Percentiles rank a stretch among this genome's conserved stretches.
These are phyloP conservation scores for Brassica rapa DNA, from an alignment of 345 rosid species.

Conservation along the genomic window DNA sequence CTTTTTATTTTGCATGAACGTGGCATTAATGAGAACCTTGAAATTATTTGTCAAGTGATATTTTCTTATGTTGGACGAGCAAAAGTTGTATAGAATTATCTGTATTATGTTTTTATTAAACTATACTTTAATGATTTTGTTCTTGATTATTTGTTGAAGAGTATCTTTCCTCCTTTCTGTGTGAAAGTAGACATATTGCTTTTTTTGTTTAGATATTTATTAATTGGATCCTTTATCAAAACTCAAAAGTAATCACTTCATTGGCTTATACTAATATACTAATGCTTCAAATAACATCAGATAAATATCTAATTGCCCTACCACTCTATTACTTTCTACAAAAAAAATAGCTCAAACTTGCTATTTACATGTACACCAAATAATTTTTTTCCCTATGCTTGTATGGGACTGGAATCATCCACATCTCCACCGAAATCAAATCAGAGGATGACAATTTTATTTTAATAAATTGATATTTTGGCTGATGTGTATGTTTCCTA, in stretches of 20 bases:
- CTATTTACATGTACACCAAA: neutral
- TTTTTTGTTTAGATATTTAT: slow-evolving; percentile 12
- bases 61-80: slow-evolving; percentile 7
- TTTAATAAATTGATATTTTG: neutral
- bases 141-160: slow-evolving; percentile 12
- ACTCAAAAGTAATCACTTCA: neutral
- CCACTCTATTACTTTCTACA: slow-evolving; percentile 16
- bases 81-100: slow-evolving; percentile 1
- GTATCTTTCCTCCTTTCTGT: slow-evolving; percentile 13
- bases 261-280: neutral
- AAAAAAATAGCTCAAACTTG: neutral
- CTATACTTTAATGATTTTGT: neutral
- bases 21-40: slow-evolving; percentile 13
- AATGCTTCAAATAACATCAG: neutral
- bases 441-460: neutral
- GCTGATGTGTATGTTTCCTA: neutral
- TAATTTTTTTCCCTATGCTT: neutral
- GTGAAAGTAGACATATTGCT: slow-evolving; percentile 16
- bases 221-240: neutral
- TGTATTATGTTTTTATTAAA: slow-evolving; percentile 14
- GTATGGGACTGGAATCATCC: slow-evolving; percentile 5
- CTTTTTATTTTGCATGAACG: slow-evolving; percentile 38
- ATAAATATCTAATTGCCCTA: slow-evolving; percentile 15
- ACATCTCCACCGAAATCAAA: slow-evolving; percentile 22
- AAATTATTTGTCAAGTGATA: neutral